Percentiles rank a stretch among this genome's conserved stretches.
These are phyloP conservation scores for Heterococcus sp. DNA, from an alignment of 108 stramenopile species.

Conservation along the genomic window DNA sequence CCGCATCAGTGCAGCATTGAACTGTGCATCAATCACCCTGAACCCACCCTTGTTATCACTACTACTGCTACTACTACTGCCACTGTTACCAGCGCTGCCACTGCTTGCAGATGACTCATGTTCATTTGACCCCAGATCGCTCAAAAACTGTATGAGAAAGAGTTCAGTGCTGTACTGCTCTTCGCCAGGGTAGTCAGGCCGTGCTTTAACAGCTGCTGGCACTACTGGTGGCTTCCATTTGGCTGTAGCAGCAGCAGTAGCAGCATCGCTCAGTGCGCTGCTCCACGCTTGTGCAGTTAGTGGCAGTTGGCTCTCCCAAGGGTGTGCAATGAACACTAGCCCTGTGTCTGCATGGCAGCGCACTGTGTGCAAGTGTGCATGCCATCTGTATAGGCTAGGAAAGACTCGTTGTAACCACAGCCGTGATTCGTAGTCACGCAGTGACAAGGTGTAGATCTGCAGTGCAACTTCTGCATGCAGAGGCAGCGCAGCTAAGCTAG, in stretches of 20 bases:
- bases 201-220: no score
- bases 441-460: background rate
- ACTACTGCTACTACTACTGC: background rate
- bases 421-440: constrained; percentile 21
- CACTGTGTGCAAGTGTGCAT: constrained; percentile 28
- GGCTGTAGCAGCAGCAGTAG: no score
- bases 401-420: constrained; percentile 35
- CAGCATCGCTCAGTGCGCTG: no score
- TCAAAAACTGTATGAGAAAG: no score
- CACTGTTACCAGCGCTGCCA: background rate
- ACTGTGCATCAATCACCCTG: constrained; percentile 12
- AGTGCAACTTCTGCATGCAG: constrained; percentile 37
- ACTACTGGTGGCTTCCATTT: no score
- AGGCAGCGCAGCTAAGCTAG: constrained; percentile 25
- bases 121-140: no score
- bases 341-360: no score
- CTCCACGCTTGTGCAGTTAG: no score
- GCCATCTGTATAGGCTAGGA: constrained; percentile 29
- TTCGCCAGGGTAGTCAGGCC: no score
- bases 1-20: constrained; percentile 18
- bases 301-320: no score
- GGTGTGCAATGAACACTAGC: no score
- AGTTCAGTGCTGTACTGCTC: no score
- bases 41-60: background rate
- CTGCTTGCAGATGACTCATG: background rate